Evolutionary conservation across 306 rosid species (phyloP), one percentile per base, ranked within the genome.

Genomic region (Vicia villosa): DNA sequence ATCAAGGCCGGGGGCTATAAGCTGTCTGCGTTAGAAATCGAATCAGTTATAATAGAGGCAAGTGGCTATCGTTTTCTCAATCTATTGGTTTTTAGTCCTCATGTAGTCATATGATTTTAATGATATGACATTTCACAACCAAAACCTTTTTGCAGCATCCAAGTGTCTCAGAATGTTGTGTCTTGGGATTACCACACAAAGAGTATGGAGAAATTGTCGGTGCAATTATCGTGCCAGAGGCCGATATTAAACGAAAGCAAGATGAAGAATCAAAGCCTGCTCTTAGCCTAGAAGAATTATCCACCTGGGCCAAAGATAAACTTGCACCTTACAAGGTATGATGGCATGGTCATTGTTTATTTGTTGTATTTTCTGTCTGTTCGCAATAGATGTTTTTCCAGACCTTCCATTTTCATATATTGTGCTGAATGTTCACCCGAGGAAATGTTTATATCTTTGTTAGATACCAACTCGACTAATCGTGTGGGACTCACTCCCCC

Each of bases 1-100:
- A 88, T 94, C 91, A 94, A 94, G 87, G 95, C 85, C 22, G 98
- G 98, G 58, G 97, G 97, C 54, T 90, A 84, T 84, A 94, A 94
- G 74, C 79, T 90, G 70, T 94, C 97, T 46, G 97, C 96, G 10
- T 77, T 94, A 78, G 97, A 94, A 81, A 94, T 90, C 15, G 98
- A 94, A 80, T 94, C 97, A n/a, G 83, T 86, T 59, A 77, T 94
- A 41, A 45, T 87, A 74, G 84, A 90, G 97, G 98, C 81, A 78
- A 77, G 77, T 74, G 43, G 63, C 58, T 68, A 45, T 58, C 15
- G 12, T 51, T 68, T 41, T 11, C 47, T 57, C 70, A 42, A 69
- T 58, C 70, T 45, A 5, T 24, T 24, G 41, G 54, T 70, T 32
- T 19, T 17, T 20, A 12, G 9, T 52, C 58, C 46, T n/a, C 20